Conservation (phyloP, 345 rosid species). For the Cardamine resedifolia region DNA sequence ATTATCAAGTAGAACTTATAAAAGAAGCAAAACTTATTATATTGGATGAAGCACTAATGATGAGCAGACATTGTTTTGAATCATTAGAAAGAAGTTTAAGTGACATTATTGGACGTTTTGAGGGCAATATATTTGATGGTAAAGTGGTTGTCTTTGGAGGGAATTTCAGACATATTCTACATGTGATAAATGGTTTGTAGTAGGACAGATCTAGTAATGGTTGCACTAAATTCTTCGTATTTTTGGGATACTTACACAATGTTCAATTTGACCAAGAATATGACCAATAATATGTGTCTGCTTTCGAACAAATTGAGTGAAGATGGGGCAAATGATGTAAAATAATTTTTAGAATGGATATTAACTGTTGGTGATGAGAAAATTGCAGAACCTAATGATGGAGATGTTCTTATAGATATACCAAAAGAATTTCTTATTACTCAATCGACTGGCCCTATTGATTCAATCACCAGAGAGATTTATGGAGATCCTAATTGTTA, state of each 20-base stretch:
- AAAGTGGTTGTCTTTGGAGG: background rate
- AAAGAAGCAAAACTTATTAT: background rate
- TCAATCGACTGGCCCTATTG: background rate
- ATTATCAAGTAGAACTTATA: background rate
- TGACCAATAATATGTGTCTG: background rate
- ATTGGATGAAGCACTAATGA: background rate
- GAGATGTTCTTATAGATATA: background rate
- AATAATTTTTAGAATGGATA: background rate
- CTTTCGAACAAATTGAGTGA: fast-evolving
- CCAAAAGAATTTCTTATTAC: background rate
- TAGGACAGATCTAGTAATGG: background rate
- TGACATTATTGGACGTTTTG: background rate
- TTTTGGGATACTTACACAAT: background rate
- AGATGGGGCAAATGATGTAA: background rate
- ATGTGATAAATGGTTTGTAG: background rate
- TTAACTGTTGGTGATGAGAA: background rate
- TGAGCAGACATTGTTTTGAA: background rate
- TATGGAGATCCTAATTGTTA: background rate
- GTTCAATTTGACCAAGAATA: background rate
- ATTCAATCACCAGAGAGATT: background rate
- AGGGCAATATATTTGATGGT: background rate
- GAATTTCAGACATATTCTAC: background rate
- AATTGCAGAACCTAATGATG: background rate
- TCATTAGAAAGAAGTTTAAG: background rate
- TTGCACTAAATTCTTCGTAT: background rate